Evolutionary conservation across 371 early-diverging fungal species (phyloP).

Genomic region (Actinomortierella ambigua): DNA sequence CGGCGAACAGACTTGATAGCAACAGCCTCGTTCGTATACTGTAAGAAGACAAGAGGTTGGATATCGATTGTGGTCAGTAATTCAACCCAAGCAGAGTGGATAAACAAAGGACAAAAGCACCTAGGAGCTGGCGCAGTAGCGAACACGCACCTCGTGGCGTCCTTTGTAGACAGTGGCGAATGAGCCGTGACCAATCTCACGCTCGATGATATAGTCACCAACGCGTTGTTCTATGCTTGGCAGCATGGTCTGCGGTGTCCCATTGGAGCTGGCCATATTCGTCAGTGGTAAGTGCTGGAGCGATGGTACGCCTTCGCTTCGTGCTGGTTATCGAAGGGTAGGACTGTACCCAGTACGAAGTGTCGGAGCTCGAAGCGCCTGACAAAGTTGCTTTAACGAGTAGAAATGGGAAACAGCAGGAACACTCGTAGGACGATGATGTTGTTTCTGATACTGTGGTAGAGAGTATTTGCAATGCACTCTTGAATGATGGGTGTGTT

Average conservation of each 20-base stretch:
- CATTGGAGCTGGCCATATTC: constrained; percentile 24
- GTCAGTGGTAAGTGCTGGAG: constrained; percentile 1
- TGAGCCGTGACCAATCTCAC: constrained; percentile 91
- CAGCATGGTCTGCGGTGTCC: constrained; percentile 11
- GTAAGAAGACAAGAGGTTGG: neutral
- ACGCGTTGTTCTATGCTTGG: constrained; percentile 27
- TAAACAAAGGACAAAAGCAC: too few species aligned
- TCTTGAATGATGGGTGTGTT: too few species aligned
- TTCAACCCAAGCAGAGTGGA: neutral
- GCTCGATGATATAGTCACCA: constrained; percentile 68
- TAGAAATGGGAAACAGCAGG: too few species aligned
- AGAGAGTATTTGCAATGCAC: too few species aligned
- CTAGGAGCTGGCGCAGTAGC: neutral
- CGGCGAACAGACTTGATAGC: constrained; percentile 90
- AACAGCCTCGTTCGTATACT: constrained; percentile 67
- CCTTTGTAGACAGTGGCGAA: constrained; percentile 95
- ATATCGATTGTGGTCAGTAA: neutral
- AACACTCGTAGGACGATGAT: too few species aligned
- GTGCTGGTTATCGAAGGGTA: too few species aligned
- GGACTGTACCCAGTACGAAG: too few species aligned
- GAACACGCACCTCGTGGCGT: constrained; percentile 60
- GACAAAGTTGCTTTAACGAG: too few species aligned
- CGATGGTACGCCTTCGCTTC: neutral
- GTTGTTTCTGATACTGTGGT: too few species aligned
- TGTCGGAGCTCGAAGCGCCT: too few species aligned